Conservation (phyloP, 495 filamentous ascomycete species). For the Talaromyces ruber region DNA sequence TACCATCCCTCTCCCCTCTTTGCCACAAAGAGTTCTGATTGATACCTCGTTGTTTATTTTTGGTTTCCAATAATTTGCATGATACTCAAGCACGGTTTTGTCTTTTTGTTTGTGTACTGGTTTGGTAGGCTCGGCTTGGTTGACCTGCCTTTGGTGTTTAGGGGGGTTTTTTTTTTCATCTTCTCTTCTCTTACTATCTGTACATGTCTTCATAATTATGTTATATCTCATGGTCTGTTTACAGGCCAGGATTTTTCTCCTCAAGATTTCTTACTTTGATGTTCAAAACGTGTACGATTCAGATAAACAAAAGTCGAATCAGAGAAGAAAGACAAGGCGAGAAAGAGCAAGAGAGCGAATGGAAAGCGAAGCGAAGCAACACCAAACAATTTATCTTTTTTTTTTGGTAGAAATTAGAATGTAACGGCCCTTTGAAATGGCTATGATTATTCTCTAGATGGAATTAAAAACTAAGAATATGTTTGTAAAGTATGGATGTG, state of each 20-base stretch:
- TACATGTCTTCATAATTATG: not conserved
- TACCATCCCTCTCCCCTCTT: not conserved
- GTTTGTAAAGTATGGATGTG: not conserved
- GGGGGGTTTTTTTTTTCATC: not conserved
- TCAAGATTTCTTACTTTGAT: not conserved
- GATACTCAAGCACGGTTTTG: not conserved
- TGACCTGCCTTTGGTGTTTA: not conserved
- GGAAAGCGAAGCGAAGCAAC: not conserved
- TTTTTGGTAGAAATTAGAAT: not conserved
- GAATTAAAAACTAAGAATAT: not conserved
- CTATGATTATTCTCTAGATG: not conserved
- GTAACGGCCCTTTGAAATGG: not conserved
- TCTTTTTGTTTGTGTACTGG: not conserved
- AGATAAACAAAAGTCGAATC: not conserved
- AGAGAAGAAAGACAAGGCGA: not conserved
- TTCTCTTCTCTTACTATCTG: not conserved
- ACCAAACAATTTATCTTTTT: not conserved
- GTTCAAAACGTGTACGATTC: not conserved
- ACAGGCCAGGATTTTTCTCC: not conserved
- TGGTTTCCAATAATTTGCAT: not conserved
- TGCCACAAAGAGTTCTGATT: not conserved
- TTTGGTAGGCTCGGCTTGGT: not conserved
- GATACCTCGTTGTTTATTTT: slow-evolving; percentile 3
- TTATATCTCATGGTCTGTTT: not conserved
- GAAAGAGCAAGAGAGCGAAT: not conserved